Base-by-base conservation (phyloP, 768 basidiomycete genomes). In the Roridomyces roridus region DNA sequence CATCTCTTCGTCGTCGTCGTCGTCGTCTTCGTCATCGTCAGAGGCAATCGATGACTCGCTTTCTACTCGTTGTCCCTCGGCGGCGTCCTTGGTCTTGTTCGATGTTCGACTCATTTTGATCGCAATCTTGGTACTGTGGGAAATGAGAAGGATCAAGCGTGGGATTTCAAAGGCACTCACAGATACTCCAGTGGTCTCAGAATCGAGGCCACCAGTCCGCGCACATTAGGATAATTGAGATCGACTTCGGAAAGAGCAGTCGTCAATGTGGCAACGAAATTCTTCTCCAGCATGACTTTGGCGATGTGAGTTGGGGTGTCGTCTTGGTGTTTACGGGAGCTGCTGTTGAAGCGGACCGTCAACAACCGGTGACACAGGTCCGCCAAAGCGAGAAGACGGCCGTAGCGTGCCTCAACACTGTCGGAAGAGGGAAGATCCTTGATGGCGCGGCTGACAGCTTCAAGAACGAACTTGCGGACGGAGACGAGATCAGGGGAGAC, bases 281-380 rank as follows among this genome's bases (percentile, higher is more conserved):
- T 92, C 78, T 98, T 98, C 80, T 99, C 97, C 46, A 99, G 75
- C 97, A 99, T 99, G 60, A 96, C 84, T 76, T 98, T 98, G 20
- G 96, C 94, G 48, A 98, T 83, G 59, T 97, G 96, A 8, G 95
- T 89, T 4, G 89, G 89, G n/a, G 82, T 82, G 46, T 94, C 96
- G 42, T 86, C 86, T 53, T 82, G 79, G 36, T 80, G 77, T 61
- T 82, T 85, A 41, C 86, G 77, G 50, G 84, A 81, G 31, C 75
- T 70, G 6, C 76, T 76, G 56, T 83, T 88, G 71, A 89, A 86
- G 25, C 89, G 85, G 21, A 91, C 88, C 2, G 88, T 91, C 52
- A 99, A 79, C 29, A 99, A 77, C 9, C 94, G 89, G 72, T 92
- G 85, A 67, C 92, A 92, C 24, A 99, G 77, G 63, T 98, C 94